A percentile compares a stretch with the other conserved stretches of the same genome.
Conservation (phyloP, 805 yeast species). For the Sungouiozyma ichnusensis region DNA sequence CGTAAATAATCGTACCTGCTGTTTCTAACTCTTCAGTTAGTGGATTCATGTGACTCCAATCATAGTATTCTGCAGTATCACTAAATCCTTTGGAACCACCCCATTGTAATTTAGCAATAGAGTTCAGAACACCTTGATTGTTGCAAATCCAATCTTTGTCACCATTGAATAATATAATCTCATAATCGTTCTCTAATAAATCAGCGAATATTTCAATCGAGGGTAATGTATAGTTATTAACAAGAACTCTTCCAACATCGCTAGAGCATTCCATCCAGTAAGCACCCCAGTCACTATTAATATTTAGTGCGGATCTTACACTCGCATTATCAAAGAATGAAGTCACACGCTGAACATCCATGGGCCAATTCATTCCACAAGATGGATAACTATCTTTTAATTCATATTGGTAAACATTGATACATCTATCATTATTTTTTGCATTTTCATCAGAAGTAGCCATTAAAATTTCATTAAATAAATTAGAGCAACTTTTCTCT, state of each 20-base stretch:
- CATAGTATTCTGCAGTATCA: conserved; percentile 17
- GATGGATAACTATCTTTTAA: conserved; percentile 64
- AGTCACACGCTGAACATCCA: conserved; percentile 41
- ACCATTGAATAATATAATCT: conserved; percentile 73
- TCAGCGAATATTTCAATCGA: conserved; percentile 58
- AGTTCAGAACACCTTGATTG: conserved; percentile 57
- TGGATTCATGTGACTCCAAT: conserved; percentile 32
- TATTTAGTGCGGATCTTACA: conserved; percentile 44
- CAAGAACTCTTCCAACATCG: conserved; percentile 43
- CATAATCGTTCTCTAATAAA: conserved; percentile 43
- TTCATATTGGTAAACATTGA: conserved; percentile 76
- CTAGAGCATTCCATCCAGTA: conserved; percentile 74
- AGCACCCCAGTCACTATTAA: conserved; percentile 28
- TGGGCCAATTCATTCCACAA: conserved; percentile 94
- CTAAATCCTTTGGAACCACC: conserved; percentile 38
- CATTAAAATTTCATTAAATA: conserved; percentile 25
- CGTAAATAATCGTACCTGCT: conserved; percentile 41
- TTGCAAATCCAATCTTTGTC: conserved; percentile 86
- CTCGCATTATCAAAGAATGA: conserved; percentile 41
- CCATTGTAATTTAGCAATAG: conserved; percentile 57
- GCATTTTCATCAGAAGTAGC: conserved; percentile 19
- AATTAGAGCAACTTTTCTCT: conserved; percentile 11
- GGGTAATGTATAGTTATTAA: conserved; percentile 44
- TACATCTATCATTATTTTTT: conserved; percentile 38
- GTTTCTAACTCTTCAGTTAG: conserved; percentile 20